phyloP scores from a whole-genome alignment of 169 alveolate genomes.

The Blepharisma undulans region DNA sequence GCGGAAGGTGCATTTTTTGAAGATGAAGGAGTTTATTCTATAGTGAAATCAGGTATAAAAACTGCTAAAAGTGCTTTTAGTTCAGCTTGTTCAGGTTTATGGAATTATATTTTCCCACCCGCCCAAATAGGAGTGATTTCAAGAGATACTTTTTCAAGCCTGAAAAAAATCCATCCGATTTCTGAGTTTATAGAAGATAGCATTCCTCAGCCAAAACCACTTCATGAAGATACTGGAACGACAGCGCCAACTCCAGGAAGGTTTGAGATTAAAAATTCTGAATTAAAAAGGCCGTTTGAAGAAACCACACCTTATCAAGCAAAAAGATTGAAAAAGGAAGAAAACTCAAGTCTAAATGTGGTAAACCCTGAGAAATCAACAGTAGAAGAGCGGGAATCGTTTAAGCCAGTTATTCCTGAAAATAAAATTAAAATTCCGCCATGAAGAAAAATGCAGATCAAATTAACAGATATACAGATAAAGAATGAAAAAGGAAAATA shows the following conservation, averaged over 20 bases:
- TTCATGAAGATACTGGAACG: neutral
- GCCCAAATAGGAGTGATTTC: neutral
- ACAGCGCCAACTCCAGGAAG: conserved; percentile 1
- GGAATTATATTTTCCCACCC: neutral
- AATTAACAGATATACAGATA: neutral
- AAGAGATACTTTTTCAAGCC: neutral
- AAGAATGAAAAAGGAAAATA: neutral
- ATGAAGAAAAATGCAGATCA: neutral
- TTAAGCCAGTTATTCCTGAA: neutral
- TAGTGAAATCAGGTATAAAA: neutral
- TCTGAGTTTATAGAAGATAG: neutral
- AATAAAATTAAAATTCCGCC: neutral
- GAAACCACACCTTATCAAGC: neutral
- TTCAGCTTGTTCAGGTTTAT: neutral
- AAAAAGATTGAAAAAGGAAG: neutral
- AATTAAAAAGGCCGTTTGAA: neutral
- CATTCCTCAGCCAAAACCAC: neutral
- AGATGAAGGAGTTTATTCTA: neutral
- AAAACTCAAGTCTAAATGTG: neutral
- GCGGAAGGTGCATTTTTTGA: neutral
- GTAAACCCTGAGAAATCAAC: neutral
- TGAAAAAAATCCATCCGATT: neutral
- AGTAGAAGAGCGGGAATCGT: neutral
- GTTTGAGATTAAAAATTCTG: neutral
- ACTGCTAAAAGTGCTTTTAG: neutral